A percentile compares a stretch with the other conserved stretches of the same genome.
phyloP scores from a whole-genome alignment of 169 alveolate species.

The Plasmodium gonderi region DNA sequence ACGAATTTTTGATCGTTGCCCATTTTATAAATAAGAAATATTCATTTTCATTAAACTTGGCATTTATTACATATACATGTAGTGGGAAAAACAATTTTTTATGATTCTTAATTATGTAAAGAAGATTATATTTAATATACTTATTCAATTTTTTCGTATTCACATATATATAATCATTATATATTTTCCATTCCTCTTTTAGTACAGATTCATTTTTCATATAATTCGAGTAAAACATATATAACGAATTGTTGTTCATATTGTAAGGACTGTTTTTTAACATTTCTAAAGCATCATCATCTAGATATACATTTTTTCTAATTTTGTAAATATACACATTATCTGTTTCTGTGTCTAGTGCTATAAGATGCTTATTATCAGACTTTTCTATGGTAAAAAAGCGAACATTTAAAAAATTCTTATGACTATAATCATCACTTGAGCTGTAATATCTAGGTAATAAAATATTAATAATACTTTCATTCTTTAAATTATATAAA shows the following conservation, averaged over 20 bases:
- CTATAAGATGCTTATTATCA: constrained; percentile 60
- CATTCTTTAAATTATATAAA: constrained; percentile 59
- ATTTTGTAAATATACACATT: constrained; percentile 59
- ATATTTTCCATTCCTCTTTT: constrained; percentile 72
- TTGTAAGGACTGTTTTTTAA: constrained; percentile 16
- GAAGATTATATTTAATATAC: constrained; percentile 39
- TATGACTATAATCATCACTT: constrained; percentile 55
- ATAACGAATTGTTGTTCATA: not conserved
- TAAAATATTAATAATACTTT: constrained; percentile 31
- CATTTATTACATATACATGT: constrained; percentile 71
- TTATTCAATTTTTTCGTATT: constrained; percentile 43
- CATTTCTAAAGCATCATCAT: constrained; percentile 34
- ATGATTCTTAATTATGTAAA: constrained; percentile 69
- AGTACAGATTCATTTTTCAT: constrained; percentile 33
- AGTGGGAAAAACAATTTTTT: constrained; percentile 54
- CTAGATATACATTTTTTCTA: constrained; percentile 66
- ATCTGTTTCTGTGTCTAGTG: constrained; percentile 70
- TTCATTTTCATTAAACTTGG: constrained; percentile 44
- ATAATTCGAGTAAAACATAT: constrained; percentile 22
- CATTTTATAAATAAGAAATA: constrained; percentile 69
- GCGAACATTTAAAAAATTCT: constrained; percentile 44
- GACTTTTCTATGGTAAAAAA: constrained; percentile 68
- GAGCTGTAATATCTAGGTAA: constrained; percentile 70
- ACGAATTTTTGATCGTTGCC: constrained; percentile 68
- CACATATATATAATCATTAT: constrained; percentile 63